A percentile compares a stretch with the other conserved stretches of the same genome.
phyloP scores from a whole-genome alignment of 495 filamentous ascomycete species.

The Emericellopsis terricola region DNA sequence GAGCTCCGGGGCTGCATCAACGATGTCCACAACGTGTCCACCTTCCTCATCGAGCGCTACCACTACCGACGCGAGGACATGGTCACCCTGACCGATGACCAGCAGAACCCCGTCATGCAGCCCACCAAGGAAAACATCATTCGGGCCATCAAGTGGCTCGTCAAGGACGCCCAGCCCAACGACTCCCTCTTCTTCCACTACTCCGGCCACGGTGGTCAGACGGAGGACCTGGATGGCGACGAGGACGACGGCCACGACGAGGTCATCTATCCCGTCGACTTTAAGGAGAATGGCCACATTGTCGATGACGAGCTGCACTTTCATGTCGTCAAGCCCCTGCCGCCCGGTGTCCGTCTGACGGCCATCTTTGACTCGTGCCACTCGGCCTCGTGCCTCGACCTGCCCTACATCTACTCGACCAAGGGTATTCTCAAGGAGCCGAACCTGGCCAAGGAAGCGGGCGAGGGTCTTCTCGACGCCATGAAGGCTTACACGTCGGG shows the following conservation, averaged over 20 bases:
- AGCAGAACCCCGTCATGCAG: slow-evolving; percentile 18
- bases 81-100: slow-evolving; percentile 32
- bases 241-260: slow-evolving; percentile 93
- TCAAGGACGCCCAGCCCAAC: slow-evolving; percentile 23
- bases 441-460: slow-evolving; percentile 91
- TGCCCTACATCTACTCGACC: slow-evolving; percentile 93
- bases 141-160: slow-evolving; percentile 29
- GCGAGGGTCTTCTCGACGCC: slow-evolving; percentile 69
- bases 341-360: slow-evolving; percentile 75
- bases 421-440: slow-evolving; percentile 94
- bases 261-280: slow-evolving; percentile 94
- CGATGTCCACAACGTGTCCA: slow-evolving; percentile 80
- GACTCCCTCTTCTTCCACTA: slow-evolving; percentile 33
- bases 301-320: slow-evolving; percentile 93
- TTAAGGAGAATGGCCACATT: slow-evolving; percentile 73
- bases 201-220: slow-evolving; percentile 38
- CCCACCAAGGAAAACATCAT: slow-evolving; percentile 33
- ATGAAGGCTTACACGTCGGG: slow-evolving; percentile 70
- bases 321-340: slow-evolving; percentile 67
- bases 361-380: slow-evolving; percentile 98
- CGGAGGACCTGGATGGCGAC: slow-evolving; percentile 37
- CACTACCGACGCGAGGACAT: slow-evolving; percentile 36
- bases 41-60: slow-evolving; percentile 64
- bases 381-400: slow-evolving; percentile 85
- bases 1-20: slow-evolving; percentile 89